These are phyloP conservation scores for Candida ovalis DNA, from an alignment of 805 yeast genomes.

Conservation along the genomic window DNA sequence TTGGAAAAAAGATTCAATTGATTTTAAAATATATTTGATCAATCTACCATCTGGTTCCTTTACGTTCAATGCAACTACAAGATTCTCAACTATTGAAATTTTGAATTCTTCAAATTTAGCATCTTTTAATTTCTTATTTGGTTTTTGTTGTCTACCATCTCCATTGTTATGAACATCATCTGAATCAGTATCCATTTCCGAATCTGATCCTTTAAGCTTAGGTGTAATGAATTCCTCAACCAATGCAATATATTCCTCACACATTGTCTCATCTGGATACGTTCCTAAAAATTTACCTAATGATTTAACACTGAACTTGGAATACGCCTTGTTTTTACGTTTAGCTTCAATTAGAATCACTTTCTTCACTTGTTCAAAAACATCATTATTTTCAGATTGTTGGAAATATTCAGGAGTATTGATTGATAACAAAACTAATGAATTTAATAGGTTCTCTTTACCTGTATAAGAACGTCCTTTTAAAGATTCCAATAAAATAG, in stretches of 20 bases:
- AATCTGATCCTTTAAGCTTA: slow-evolving; percentile 27
- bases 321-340: slow-evolving; percentile 64
- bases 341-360: slow-evolving; percentile 57
- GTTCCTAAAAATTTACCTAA: slow-evolving; percentile 44
- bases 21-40: slow-evolving; percentile 33
- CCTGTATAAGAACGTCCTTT: slow-evolving; percentile 87
- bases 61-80: slow-evolving; percentile 29
- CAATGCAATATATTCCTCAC: slow-evolving; percentile 36
- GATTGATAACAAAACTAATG: slow-evolving; percentile 56
- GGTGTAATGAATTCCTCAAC: slow-evolving; percentile 18
- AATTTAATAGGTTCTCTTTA: slow-evolving; percentile 70
- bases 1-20: slow-evolving; percentile 27
- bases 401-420: slow-evolving; percentile 39
- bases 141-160: slow-evolving; percentile 21
- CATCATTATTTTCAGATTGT: slow-evolving; percentile 21
- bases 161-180: slow-evolving; percentile 32
- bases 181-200: slow-evolving; percentile 36
- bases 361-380: slow-evolving; percentile 37
- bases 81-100: slow-evolving; percentile 10
- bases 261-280: slow-evolving; percentile 31
- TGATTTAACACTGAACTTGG: slow-evolving; percentile 47
- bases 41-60: slow-evolving; percentile 45
- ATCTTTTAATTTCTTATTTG: slow-evolving; percentile 17
- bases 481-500: slow-evolving; percentile 53
- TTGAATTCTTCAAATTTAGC: slow-evolving; percentile 19